Percentiles rank a stretch among this genome's conserved stretches.
These are phyloP conservation scores for Aphanocladium album DNA, from an alignment of 2,329 filamentous ascomycete genomes.

Conservation along the genomic window DNA sequence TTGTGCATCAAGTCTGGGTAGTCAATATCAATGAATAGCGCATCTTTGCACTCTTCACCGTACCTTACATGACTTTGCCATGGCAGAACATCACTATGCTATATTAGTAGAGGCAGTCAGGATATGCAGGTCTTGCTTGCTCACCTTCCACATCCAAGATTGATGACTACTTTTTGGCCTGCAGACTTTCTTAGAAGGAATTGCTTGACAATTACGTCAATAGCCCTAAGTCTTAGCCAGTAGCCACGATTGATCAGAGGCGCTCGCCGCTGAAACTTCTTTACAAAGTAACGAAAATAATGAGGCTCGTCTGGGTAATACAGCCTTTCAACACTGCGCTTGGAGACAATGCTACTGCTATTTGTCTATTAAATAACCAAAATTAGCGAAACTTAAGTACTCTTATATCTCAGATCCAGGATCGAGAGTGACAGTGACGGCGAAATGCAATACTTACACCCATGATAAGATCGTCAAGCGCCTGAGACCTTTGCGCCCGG, in stretches of 20 bases:
- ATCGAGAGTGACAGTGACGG: not conserved
- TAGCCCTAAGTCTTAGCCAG: slow-evolving; percentile 76
- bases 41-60: slow-evolving; percentile 49
- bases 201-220: slow-evolving; percentile 67
- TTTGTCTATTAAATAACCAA: slow-evolving; percentile 61
- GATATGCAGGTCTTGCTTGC: slow-evolving; percentile 28
- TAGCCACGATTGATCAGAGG: slow-evolving; percentile 89
- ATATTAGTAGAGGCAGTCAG: not conserved
- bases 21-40: slow-evolving; percentile 78
- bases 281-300: slow-evolving; percentile 84
- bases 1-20: slow-evolving; percentile 73
- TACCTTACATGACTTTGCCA: slow-evolving; percentile 75
- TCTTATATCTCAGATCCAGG: not conserved
- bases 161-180: slow-evolving; percentile 69
- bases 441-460: slow-evolving; percentile 39
- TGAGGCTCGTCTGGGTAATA: slow-evolving; percentile 75
- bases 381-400: not conserved
- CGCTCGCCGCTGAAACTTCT: slow-evolving; percentile 74
- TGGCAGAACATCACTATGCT: slow-evolving; percentile 72
- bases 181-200: slow-evolving; percentile 57
- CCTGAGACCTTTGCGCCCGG: slow-evolving; percentile 22
- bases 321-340: slow-evolving; percentile 83
- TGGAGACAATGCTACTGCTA: slow-evolving; percentile 86
- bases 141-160: slow-evolving; percentile 87
- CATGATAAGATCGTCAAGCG: slow-evolving; percentile 50